Evolutionary conservation across 2,329 filamentous ascomycete genomes (phyloP), one percentile per base, ranked within the genome.

Genomic region (Diaporthe sp.): DNA sequence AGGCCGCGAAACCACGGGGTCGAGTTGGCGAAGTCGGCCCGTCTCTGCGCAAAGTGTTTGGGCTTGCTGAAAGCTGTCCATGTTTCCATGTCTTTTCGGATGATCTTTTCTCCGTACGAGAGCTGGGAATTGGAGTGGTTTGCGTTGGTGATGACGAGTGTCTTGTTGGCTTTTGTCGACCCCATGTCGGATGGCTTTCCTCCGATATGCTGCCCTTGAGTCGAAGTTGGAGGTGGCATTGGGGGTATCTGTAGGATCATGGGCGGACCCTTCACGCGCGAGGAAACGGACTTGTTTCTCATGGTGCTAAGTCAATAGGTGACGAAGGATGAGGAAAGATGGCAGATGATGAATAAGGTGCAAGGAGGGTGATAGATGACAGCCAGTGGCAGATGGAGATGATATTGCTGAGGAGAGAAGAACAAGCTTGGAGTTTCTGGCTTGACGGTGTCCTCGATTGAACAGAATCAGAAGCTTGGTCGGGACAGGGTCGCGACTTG

Each of bases 1-100:
- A 44, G 2, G 28, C 44, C 44, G 39, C 28, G 47, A 8, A 73
- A 57, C 71, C 71, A 67, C 2, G n/a, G n/a, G 4, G 58, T 73
- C 17, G 58, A 37, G 13, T 20, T 39, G 17, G 39, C 61, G 2
- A 73, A 63, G 28, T 73, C 55, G 1, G 6, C 8, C 3, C 71
- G 42, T 22, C 25, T 6, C 47, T 73, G 34, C 2, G 58, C 47
- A 13, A 57, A 65, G 37, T 47, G 22, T 12, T 28, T 9, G 8
- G 71, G 58, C 13, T 4, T 68, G 44, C 31, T 20, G 12, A 25
- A 3, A n/a, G 63, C 63, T 13, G 2, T 2, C 63, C 63, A 68
- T 15, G 42, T 51, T 25, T 68, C 44, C 63, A 68, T 68, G 28
- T 37, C 0, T 10, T 10, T 49, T 8, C 44, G 31, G 65, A 53